phyloP scores from a whole-genome alignment of 2,329 filamentous ascomycete species.

The Nemania bipapillata region DNA sequence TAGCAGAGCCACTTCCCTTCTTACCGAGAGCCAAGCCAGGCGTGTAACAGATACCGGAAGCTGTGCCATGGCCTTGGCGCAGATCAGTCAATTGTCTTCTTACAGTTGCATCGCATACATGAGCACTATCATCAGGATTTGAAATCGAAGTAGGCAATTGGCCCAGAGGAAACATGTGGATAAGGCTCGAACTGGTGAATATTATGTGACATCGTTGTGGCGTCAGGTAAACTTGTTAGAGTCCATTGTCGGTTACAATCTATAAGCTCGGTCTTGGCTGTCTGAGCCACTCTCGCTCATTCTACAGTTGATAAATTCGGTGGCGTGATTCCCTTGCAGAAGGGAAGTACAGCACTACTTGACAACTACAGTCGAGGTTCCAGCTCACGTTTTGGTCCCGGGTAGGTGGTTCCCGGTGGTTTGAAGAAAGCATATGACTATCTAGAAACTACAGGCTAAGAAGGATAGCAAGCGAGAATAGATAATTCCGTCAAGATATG shows the following conservation, averaged over 20 bases:
- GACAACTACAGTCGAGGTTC: slow-evolving; percentile 2
- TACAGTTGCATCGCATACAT: not conserved
- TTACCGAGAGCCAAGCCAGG: slow-evolving; percentile 12
- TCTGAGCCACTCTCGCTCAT: slow-evolving; percentile 20
- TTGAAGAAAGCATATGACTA: not conserved
- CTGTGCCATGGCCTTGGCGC: slow-evolving; percentile 26
- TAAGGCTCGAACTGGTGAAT: not conserved
- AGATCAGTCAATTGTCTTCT: slow-evolving; percentile 16
- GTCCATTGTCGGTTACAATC: not conserved
- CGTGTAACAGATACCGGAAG: not conserved
- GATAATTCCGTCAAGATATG: not conserved
- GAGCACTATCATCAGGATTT: not conserved
- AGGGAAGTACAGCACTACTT: not conserved
- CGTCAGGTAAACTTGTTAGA: not conserved
- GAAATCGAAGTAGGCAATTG: not conserved
- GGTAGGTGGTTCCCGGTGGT: slow-evolving; percentile 6
- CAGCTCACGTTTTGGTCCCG: slow-evolving; percentile 4
- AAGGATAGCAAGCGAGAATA: not conserved
- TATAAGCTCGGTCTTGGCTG: slow-evolving; percentile 22
- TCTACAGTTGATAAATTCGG: not conserved
- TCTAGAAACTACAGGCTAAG: not conserved
- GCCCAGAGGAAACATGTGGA: not conserved
- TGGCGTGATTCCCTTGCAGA: not conserved
- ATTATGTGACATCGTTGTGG: not conserved
- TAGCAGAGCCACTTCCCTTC: slow-evolving; percentile 11